Evolutionary conservation across 768 basidiomycete species (phyloP).

Genomic region (Lactifluus volemus): DNA sequence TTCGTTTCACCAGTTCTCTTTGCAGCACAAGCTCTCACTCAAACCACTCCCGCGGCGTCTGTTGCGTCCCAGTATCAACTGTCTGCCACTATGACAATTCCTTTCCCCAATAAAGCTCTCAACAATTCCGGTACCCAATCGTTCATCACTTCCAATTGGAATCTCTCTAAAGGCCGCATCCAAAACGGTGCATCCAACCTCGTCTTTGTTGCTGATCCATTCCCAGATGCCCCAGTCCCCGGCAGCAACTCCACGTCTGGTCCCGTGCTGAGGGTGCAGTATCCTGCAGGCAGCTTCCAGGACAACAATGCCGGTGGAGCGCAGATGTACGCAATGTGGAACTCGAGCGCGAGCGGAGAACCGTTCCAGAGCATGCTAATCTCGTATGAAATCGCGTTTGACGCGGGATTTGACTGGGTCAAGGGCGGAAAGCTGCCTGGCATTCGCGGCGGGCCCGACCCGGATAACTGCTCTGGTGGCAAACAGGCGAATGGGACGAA

Average conservation of each 20-base stretch:
- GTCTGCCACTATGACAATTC: slow-evolving; percentile 50
- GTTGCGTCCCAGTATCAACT: slow-evolving; percentile 46
- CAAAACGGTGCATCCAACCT: slow-evolving; percentile 49
- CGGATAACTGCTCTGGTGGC: slow-evolving; percentile 63
- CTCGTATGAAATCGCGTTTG: slow-evolving; percentile 70
- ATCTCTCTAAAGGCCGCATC: slow-evolving; percentile 49
- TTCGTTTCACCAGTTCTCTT: not conserved
- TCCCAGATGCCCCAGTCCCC: slow-evolving; percentile 40
- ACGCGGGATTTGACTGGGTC: slow-evolving; percentile 56
- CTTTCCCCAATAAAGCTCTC: slow-evolving; percentile 57
- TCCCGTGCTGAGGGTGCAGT: slow-evolving; percentile 51
- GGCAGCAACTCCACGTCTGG: slow-evolving; percentile 24
- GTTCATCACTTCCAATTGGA: slow-evolving; percentile 50
- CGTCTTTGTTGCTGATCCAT: slow-evolving; percentile 60
- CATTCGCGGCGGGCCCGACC: slow-evolving; percentile 55
- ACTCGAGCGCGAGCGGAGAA: slow-evolving; percentile 45
- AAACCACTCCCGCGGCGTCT: slow-evolving; percentile 1
- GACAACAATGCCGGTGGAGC: slow-evolving; percentile 47
- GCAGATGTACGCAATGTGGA: slow-evolving; percentile 64
- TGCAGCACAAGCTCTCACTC: not conserved
- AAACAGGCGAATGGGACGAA: slow-evolving; percentile 50
- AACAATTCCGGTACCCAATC: slow-evolving; percentile 40
- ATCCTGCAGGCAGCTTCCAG: slow-evolving; percentile 52
- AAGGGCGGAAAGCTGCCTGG: slow-evolving; percentile 77
- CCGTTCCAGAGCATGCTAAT: slow-evolving; percentile 60